These are phyloP conservation scores for Evansstolkia leycettana DNA, from an alignment of 495 filamentous ascomycete species.

Conservation along the genomic window DNA sequence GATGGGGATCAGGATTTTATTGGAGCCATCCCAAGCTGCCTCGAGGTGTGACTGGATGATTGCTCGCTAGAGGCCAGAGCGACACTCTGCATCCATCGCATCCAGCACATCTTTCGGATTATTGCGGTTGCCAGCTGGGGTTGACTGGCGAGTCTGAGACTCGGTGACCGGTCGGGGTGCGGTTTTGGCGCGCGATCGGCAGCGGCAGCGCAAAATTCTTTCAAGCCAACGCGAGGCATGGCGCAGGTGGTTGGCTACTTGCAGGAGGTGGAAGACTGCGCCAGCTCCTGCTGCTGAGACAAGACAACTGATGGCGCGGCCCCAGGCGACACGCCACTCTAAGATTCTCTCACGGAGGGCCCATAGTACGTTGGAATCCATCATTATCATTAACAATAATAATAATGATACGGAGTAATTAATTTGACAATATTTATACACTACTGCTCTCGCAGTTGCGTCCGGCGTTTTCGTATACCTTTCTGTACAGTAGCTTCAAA, in stretches of 20 bases:
- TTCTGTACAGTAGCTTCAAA: slow-evolving; percentile 4
- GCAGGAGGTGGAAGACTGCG: slow-evolving; percentile 4
- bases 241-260: slow-evolving; percentile 11
- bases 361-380: background rate
- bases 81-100: too few species aligned
- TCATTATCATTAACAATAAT: too few species aligned
- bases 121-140: slow-evolving; percentile 17
- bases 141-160: background rate
- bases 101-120: too few species aligned
- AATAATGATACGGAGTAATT: too few species aligned
- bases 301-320: slow-evolving; percentile 16
- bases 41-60: too few species aligned
- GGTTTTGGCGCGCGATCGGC: slow-evolving; percentile 38
- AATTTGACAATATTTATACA: too few species aligned
- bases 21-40: too few species aligned
- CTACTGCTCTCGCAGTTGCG: too few species aligned
- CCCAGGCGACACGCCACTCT: slow-evolving; percentile 19
- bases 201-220: slow-evolving; percentile 18
- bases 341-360: slow-evolving; percentile 6
- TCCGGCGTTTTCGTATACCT: background rate
- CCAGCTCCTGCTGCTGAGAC: slow-evolving; percentile 8
- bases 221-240: slow-evolving; percentile 1
- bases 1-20: too few species aligned
- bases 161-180: slow-evolving; percentile 9
- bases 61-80: too few species aligned